Conservation (phyloP, 108 stramenopile genomes). For the Skeletonema tropicum region DNA sequence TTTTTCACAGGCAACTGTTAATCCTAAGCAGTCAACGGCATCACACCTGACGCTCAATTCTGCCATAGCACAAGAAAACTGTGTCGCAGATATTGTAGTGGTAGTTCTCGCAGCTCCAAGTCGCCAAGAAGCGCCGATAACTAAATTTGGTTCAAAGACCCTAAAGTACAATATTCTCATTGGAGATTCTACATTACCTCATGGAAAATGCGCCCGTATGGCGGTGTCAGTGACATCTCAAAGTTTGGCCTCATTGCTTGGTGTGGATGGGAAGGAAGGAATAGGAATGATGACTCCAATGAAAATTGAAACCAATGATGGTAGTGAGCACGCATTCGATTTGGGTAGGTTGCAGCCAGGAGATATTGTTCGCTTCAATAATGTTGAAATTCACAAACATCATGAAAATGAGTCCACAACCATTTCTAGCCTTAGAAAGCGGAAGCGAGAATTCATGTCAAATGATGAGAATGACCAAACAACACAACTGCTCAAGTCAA, state of each 20-base stretch:
- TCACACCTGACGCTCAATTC: background rate
- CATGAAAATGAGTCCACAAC: background rate
- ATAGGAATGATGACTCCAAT: background rate
- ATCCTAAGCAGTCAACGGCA: background rate
- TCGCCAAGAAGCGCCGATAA: background rate
- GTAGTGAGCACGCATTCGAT: background rate
- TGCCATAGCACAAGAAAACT: background rate
- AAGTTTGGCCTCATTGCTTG: background rate
- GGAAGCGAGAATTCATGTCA: background rate
- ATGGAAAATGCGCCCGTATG: slow-evolving; percentile 40
- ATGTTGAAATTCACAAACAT: slow-evolving; percentile 38
- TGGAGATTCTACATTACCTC: slow-evolving; percentile 25
- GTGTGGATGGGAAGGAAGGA: slow-evolving; percentile 4
- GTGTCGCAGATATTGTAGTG: slow-evolving; percentile 28
- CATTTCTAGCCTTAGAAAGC: background rate
- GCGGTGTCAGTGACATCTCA: slow-evolving; percentile 2
- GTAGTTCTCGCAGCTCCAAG: slow-evolving; percentile 27
- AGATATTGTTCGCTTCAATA: slow-evolving; percentile 41
- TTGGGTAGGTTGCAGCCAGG: slow-evolving; percentile 27
- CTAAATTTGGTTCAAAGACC: background rate
- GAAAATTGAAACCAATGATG: background rate
- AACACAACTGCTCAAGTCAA: slow-evolving; percentile 12
- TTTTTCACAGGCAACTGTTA: slow-evolving; percentile 30
- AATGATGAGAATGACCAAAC: slow-evolving; percentile 1
- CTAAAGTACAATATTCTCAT: slow-evolving; percentile 16